These are phyloP conservation scores for Rhodofomes roseus DNA, from an alignment of 1,284 basidiomycete species.

Conservation along the genomic window DNA sequence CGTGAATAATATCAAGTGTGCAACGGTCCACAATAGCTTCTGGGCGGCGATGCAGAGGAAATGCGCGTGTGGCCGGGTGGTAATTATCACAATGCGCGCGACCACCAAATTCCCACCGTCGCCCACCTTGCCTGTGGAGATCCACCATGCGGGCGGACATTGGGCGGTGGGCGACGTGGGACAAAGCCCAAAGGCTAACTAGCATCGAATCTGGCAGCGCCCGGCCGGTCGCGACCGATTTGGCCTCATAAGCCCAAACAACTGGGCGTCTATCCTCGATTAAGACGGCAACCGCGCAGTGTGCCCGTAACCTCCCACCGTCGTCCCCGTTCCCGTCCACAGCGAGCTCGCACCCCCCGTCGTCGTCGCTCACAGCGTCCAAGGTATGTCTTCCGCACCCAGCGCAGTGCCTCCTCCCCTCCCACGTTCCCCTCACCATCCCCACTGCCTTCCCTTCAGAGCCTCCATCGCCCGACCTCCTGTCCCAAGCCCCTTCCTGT, in stretches of 20 bases:
- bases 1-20: no score
- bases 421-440: slow-evolving; percentile 32
- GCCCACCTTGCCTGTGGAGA: no score
- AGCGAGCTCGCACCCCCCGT: slow-evolving; percentile 9
- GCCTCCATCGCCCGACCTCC: slow-evolving; percentile 23
- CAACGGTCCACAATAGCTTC: no score
- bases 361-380: background rate
- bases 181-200: background rate
- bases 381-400: slow-evolving; percentile 26
- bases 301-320: background rate
- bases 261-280: background rate
- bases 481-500: slow-evolving; percentile 26
- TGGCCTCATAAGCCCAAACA: slow-evolving; percentile 3
- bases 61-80: no score
- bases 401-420: slow-evolving; percentile 27
- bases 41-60: no score
- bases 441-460: slow-evolving; percentile 30
- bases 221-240: slow-evolving; percentile 4
- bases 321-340: slow-evolving; percentile 6
- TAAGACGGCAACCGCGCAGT: background rate
- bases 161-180: background rate
- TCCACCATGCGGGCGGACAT: background rate
- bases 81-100: no score
- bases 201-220: background rate
- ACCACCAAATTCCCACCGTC: no score